A percentile compares a stretch with the other conserved stretches of the same genome.
These are phyloP conservation scores for Fusarium sororula DNA, from an alignment of 2,329 filamentous ascomycete genomes.

Conservation along the genomic window DNA sequence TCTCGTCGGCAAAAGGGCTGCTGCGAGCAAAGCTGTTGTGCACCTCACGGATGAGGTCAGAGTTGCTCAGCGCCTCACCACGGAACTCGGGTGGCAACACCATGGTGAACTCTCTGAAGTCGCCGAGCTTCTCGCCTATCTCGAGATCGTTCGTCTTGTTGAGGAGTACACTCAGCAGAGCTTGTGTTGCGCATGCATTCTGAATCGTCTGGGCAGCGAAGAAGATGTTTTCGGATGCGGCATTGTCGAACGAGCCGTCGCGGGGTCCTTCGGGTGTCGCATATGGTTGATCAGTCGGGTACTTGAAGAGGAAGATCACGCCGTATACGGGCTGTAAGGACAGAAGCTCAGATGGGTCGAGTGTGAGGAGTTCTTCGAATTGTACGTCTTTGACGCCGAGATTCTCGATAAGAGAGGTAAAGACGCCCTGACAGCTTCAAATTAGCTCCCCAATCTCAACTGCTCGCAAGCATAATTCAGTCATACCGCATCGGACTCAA, in stretches of 20 bases:
- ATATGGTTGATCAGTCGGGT: constrained; percentile 75
- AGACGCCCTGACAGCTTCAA: constrained; percentile 75
- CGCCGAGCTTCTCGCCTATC: constrained; percentile 74
- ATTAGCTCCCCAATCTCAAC: not conserved
- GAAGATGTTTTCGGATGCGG: constrained; percentile 81
- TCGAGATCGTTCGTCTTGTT: constrained; percentile 80
- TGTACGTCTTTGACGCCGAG: constrained; percentile 94
- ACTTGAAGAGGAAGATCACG: constrained; percentile 99
- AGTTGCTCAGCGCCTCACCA: constrained; percentile 69
- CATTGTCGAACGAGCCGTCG: constrained; percentile 83
- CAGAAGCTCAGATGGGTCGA: constrained; percentile 79
- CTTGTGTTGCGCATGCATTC: constrained; percentile 97
- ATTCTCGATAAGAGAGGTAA: constrained; percentile 92
- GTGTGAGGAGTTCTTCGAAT: constrained; percentile 93
- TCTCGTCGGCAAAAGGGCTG: constrained; percentile 94
- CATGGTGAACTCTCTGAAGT: constrained; percentile 90
- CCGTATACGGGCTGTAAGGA: constrained; percentile 85
- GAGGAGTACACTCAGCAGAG: constrained; percentile 87
- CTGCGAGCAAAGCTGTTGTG: constrained; percentile 92
- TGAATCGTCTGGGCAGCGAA: constrained; percentile 98
- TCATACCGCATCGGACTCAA: constrained; percentile 96
- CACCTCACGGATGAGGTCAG: constrained; percentile 75
- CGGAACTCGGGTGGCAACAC: constrained; percentile 79
- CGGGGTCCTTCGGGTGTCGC: constrained; percentile 70
- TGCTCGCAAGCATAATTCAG: constrained; percentile 49